Evolutionary conservation across 208 protist species (phyloP).

Genomic region (Giardia muris): DNA sequence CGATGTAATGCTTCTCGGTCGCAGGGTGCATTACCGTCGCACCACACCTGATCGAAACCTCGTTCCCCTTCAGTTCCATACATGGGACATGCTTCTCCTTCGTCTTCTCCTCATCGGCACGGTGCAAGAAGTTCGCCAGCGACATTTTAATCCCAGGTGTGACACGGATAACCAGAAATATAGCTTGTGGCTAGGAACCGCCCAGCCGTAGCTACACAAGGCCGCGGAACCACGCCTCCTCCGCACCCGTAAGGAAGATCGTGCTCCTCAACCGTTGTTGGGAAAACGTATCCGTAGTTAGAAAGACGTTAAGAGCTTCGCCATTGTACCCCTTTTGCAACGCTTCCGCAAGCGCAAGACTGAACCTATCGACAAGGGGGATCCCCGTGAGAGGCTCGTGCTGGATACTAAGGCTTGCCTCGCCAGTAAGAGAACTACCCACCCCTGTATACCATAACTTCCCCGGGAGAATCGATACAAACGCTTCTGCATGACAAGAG

Average conservation of each 20-base stretch:
- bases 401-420: not conserved
- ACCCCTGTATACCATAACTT: not conserved
- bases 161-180: no score
- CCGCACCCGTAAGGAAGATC: no score
- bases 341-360: not conserved
- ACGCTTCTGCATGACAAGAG: not conserved
- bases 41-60: not conserved
- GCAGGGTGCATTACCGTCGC: not conserved
- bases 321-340: no score
- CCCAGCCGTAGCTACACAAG: no score
- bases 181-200: no score
- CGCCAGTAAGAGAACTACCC: not conserved
- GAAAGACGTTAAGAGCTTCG: no score
- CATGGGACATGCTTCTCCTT: slow-evolving; percentile 12
- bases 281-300: no score
- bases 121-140: not conserved
- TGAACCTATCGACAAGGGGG: not conserved
- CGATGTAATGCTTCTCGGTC: slow-evolving; percentile 24
- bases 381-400: not conserved
- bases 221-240: no score
- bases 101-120: not conserved
- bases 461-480: not conserved
- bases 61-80: not conserved
- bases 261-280: no score
- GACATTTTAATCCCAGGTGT: no score